Base-by-base conservation (phyloP, 176 grass and related monocot genomes). In the Phoenix dactylifera region DNA sequence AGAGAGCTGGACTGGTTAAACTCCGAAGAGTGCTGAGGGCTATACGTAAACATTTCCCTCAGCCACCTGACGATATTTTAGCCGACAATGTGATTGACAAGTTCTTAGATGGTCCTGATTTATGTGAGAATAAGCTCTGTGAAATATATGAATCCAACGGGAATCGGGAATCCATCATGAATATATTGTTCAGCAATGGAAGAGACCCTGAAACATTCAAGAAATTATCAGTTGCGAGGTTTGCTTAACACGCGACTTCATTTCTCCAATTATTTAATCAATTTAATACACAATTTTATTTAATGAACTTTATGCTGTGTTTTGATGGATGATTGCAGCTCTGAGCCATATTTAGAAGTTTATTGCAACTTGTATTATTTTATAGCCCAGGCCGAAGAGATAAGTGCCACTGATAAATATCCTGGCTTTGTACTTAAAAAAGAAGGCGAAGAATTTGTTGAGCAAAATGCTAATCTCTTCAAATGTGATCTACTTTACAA, bases 1-100 rank as follows among this genome's bases (percentile, higher is more conserved):
- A 97, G 92, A 97, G 89, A 83, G 83, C 78, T 88, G 87, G 92
- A 26, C 83, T 91, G 84, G 84, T 97, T 68, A 97, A 91, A 80
- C 63, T 97, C 63, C 76, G 87, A 18, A 88, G 92, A 78, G 87
- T 97, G 54, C 55, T 97, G 70, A 80, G 92, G 22, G 92, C 92
- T 56, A 97, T 97, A 74, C 87, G 87, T 25, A 97, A 97, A 80
- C 87, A 85, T 76, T 97, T 97, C 50, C 78, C 76, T 29, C 80
- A 97, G 60, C 92, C 92, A 78, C 92, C 87, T 67, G 74, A 75
- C 66, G 92, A 91, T 30, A 51, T 91, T 61, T 67, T 97, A 67
- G 66, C 69, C 5, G 86, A 78, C 52, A 88, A 80, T 72, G 60
- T 81, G 72, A 87, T 91, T 23, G 81, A 91, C 67, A 85, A 76